Evolutionary conservation across 805 yeast species (phyloP), one percentile per base, ranked within the genome.

Genomic region (Barnettozyma siamensis): DNA sequence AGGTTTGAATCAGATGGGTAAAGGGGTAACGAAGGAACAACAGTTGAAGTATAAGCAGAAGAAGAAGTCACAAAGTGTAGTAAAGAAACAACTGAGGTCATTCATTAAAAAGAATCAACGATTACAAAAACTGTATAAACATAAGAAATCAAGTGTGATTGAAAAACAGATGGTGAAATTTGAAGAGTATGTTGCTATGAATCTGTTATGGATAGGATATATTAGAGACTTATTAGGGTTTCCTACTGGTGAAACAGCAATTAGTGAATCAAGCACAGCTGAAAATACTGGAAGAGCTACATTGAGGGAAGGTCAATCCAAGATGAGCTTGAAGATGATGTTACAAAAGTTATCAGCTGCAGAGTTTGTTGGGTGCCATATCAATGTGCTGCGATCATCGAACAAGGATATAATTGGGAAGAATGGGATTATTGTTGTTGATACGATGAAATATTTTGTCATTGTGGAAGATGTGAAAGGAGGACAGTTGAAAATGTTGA

Each of bases 361-460:
- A 2, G 97, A 88, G 54, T 83, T 75, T 61, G 83, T 82, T 51
- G 96, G 97, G 3, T 75, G 93, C n/a, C 58, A 60, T 32, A 43
- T 88, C 12, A 69, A 68, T 12, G 88, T 88, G 0, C 52, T 68
- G 2, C 72, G 76, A 35, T 69, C 86, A n/a, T 62, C 64, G 17
- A 83, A 81, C 52, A 64, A 69, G 5, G 72, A 76, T 37, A 55
- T 75, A 41, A 68, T 81, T 7, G 94, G 93, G 0, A 51, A 71
- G 26, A 49, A 66, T 30, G 97, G 97, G 0, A 83, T 88, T 5
- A 85, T 88, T 2, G 64, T 86, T 2, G 85, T 93, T 83, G 97
- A 88, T 57, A 74, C 91, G 8, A 88, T 83, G 57, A 77, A 78
- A 49, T 73, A 75, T 45, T 82, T 86, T 54, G 71, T 86, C 3